Evolutionary conservation across 768 basidiomycete species (phyloP), one percentile per base, ranked within the genome.

Genomic region (Solioccasus polychromus): DNA sequence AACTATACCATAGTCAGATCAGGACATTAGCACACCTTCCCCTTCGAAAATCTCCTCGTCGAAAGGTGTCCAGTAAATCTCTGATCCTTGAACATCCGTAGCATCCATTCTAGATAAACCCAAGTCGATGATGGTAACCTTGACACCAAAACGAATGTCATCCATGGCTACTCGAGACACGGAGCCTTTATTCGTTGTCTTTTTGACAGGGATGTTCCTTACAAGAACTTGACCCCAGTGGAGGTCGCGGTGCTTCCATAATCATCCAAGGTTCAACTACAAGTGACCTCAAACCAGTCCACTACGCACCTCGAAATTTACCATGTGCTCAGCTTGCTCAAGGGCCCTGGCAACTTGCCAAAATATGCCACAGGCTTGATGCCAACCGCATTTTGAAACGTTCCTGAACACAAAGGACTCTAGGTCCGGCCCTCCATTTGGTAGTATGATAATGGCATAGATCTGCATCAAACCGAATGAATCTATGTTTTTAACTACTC

Each of bases 151-250:
- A 12, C 56, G 66, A 25, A 63, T 53, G 57, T 83, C 76, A 57
- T 91, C 88, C 88, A 91, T 88, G 20, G 70, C 62, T 24, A 73
- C 44, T 25, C 68, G 63, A 63, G 47, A 59, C 55, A 48, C 69
- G 36, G 32, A 35, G 36, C 38, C 19, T 72, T 57, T 70, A 47
- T 44, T 68, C 62, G 38, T 71, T 37, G 7, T 62, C 48, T 53
- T 71, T 64, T 37, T 60, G 42, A 55, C 50, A 19, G 75, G 66
- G 3, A 76, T 46, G 47, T 75, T 73, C 58, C 83, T 83, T 38
- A 98, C 81, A 8, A 99, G 76, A 39, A 99, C 88, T 64, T 99
- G 96, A 18, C 96, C 96, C 81, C 91, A 92, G 58, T 99, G 96
- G n/a, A 99, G 79, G 65, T 99, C 96, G 25, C 96, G 92, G 67